phyloP scores from a whole-genome alignment of 2,329 filamentous ascomycete species.

The Sporothrix phasma region DNA sequence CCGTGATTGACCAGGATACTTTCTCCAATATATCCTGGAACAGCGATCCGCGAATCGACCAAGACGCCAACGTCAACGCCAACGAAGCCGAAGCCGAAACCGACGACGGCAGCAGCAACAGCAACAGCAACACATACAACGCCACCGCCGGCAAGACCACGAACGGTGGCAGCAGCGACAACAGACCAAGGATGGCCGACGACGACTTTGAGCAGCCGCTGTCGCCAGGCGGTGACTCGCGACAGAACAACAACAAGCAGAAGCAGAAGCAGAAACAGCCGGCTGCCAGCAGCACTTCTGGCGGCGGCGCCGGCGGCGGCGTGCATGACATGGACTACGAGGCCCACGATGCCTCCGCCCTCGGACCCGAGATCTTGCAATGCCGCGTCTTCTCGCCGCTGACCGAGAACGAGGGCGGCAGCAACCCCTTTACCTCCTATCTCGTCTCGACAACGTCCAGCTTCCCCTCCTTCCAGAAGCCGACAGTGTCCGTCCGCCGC shows the following conservation, averaged over 20 bases:
- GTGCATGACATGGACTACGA: constrained; percentile 42
- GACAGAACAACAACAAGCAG: constrained; percentile 25
- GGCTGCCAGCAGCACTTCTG: constrained; percentile 32
- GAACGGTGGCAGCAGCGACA: constrained; percentile 27
- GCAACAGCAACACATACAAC: not conserved
- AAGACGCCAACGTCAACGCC: constrained; percentile 29
- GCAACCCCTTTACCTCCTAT: constrained; percentile 95
- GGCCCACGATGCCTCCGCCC: constrained; percentile 48
- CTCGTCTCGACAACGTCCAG: constrained; percentile 90
- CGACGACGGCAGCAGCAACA: constrained; percentile 26
- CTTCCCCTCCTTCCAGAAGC: constrained; percentile 83
- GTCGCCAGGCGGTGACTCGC: constrained; percentile 7
- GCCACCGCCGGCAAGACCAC: constrained; percentile 32
- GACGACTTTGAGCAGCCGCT: constrained; percentile 14
- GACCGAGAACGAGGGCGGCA: constrained; percentile 94
- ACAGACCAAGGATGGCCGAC: constrained; percentile 9
- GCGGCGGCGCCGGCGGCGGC: constrained; percentile 39
- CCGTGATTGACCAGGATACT: constrained; percentile 52
- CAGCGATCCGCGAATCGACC: constrained; percentile 43
- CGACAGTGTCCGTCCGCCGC: constrained; percentile 68
- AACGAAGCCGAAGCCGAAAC: constrained; percentile 30
- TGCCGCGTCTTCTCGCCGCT: constrained; percentile 74
- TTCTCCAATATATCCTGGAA: constrained; percentile 77
- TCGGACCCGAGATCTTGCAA: constrained; percentile 66
- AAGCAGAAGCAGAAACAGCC: constrained; percentile 25